Evolutionary conservation across 306 rosid species (phyloP).

Genomic region (Notholithocarpus densiflorus): DNA sequence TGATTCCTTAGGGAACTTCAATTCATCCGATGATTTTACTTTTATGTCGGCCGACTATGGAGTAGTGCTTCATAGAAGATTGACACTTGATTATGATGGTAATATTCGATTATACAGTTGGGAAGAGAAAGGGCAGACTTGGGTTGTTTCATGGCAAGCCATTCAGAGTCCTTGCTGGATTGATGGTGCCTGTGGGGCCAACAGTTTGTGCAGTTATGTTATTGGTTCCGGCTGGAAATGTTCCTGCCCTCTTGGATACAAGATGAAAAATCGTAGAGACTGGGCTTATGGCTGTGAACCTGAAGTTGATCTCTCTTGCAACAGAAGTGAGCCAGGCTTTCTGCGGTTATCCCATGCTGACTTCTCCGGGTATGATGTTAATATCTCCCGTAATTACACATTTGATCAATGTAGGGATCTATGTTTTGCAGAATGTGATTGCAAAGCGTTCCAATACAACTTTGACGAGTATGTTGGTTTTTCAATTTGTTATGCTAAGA

Average conservation of each 20-base stretch:
- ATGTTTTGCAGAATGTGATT: slow-evolving; percentile 16
- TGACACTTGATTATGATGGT: too few species aligned
- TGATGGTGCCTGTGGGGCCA: too few species aligned
- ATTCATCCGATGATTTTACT: too few species aligned
- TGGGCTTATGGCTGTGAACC: slow-evolving; percentile 52
- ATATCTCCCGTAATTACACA: slow-evolving; percentile 4
- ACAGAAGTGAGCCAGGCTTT: neutral
- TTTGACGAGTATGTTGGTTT: too few species aligned
- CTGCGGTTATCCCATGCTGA: neutral
- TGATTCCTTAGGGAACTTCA: too few species aligned
- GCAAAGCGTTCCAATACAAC: slow-evolving; percentile 5
- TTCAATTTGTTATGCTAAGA: too few species aligned
- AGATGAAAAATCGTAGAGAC: slow-evolving; percentile 6
- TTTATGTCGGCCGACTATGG: too few species aligned
- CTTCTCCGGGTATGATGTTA: slow-evolving; percentile 20
- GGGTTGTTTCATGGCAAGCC: too few species aligned
- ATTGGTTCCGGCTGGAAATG: slow-evolving; percentile 16
- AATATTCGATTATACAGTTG: too few species aligned
- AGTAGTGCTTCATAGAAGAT: too few species aligned
- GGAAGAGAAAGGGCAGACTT: too few species aligned
- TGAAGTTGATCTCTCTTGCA: neutral
- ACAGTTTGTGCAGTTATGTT: neutral
- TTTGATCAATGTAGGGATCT: neutral
- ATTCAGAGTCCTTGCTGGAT: too few species aligned
- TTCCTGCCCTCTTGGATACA: slow-evolving; percentile 23